Conservation (phyloP, 352 stramenopile species). For the Pythium aristosporum region DNA sequence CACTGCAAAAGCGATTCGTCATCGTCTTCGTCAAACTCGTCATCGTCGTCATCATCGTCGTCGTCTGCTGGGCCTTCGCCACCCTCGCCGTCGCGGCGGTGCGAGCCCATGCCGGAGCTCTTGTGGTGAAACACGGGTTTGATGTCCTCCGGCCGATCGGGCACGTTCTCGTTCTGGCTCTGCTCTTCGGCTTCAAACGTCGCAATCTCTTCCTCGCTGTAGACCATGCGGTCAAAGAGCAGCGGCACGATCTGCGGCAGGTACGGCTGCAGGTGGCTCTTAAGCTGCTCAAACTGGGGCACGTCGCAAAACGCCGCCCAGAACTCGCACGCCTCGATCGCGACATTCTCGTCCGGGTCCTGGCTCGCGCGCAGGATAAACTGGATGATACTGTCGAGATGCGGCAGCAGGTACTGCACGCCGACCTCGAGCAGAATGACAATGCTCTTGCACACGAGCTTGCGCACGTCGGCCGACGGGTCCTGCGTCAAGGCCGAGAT, state of each 20-base stretch:
- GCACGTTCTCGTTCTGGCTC: constrained; percentile 83
- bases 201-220: constrained; percentile 91
- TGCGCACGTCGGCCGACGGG: constrained; percentile 73
- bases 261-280: constrained; percentile 81
- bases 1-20: constrained; percentile 95
- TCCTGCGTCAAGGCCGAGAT: constrained; percentile 89
- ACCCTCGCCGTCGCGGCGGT: constrained; percentile 34
- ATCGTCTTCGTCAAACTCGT: constrained; percentile 89
- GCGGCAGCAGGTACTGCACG: constrained; percentile 87
- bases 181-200: constrained; percentile 90
- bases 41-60: constrained; percentile 87
- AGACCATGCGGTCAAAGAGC: constrained; percentile 95
- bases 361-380: constrained; percentile 89
- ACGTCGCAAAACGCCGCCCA: constrained; percentile 91
- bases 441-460: constrained; percentile 90
- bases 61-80: constrained; percentile 25
- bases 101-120: constrained; percentile 31
- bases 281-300: constrained; percentile 90
- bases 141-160: constrained; percentile 90
- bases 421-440: constrained; percentile 88
- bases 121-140: constrained; percentile 86
- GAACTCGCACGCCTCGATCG: constrained; percentile 90
- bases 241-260: constrained; percentile 91
- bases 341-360: constrained; percentile 83
- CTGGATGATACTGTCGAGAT: constrained; percentile 90